Conservation (phyloP, 1,284 basidiomycete genomes). For the Apiotrichum veenhuisii region DNA sequence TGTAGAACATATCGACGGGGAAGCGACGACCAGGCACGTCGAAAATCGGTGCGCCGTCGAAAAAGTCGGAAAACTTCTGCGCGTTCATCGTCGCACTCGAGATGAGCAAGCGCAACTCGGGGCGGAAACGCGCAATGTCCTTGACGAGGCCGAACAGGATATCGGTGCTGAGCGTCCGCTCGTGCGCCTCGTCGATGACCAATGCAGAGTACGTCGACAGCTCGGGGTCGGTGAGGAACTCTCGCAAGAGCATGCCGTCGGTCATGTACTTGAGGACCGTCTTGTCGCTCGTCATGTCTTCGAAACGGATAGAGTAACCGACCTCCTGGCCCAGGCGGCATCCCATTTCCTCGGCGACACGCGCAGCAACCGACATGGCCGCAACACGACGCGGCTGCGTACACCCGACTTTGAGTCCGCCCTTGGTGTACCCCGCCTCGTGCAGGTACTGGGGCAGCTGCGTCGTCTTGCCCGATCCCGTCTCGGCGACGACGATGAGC, state of each 20-base stretch:
- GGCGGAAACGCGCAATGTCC: slow-evolving; percentile 96
- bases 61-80: slow-evolving; percentile 93
- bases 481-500: slow-evolving; percentile 87
- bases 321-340: slow-evolving; percentile 94
- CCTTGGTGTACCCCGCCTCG: slow-evolving; percentile 89
- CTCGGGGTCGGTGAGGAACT: slow-evolving; percentile 93
- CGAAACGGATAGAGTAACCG: slow-evolving; percentile 98
- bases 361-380: slow-evolving; percentile 97
- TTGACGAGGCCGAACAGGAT: slow-evolving; percentile 95
- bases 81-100: slow-evolving; percentile 97
- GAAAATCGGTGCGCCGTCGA: slow-evolving; percentile 89
- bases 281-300: slow-evolving; percentile 98
- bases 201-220: slow-evolving; percentile 85
- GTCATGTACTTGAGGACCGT: slow-evolving; percentile 98
- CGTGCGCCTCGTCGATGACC: slow-evolving; percentile 96
- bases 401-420: slow-evolving; percentile 88
- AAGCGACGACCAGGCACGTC: slow-evolving; percentile 95
- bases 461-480: slow-evolving; percentile 96
- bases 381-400: slow-evolving; percentile 98
- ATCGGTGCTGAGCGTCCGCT: slow-evolving; percentile 91
- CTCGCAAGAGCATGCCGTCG: slow-evolving; percentile 93
- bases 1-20: slow-evolving; percentile 98
- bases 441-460: slow-evolving; percentile 97
- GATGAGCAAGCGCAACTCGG: slow-evolving; percentile 83
- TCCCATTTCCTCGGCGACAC: slow-evolving; percentile 98